A percentile compares a stretch with the other conserved stretches of the same genome.
phyloP scores from a whole-genome alignment of 768 basidiomycete species.

The Lyophyllum semitale region DNA sequence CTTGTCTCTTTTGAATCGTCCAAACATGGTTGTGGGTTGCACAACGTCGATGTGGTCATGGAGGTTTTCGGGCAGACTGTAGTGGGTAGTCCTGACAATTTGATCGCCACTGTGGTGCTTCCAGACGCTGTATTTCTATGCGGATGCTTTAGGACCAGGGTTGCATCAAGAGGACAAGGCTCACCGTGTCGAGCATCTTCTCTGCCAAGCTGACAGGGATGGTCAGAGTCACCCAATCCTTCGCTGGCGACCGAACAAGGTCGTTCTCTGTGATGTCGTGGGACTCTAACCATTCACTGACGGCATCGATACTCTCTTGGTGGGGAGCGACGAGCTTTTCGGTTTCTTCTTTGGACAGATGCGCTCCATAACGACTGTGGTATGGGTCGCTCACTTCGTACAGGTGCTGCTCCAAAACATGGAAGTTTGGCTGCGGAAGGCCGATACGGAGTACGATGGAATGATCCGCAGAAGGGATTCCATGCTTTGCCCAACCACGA shows the following conservation, averaged over 20 bases:
- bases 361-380: slow-evolving; percentile 54
- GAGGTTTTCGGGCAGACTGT: slow-evolving; percentile 63
- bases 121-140: slow-evolving; percentile 66
- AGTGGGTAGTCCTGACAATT: slow-evolving; percentile 66
- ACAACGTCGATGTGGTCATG: slow-evolving; percentile 65
- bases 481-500: slow-evolving; percentile 46
- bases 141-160: background rate
- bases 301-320: slow-evolving; percentile 49
- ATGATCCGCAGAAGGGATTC: slow-evolving; percentile 44
- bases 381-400: slow-evolving; percentile 60
- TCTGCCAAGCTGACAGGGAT: slow-evolving; percentile 64
- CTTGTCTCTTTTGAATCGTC: slow-evolving; percentile 42
- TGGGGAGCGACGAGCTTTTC: slow-evolving; percentile 63
- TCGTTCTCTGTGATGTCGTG: slow-evolving; percentile 54
- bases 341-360: slow-evolving; percentile 67
- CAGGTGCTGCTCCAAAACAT: slow-evolving; percentile 49
- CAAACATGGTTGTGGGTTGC: slow-evolving; percentile 74
- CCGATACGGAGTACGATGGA: slow-evolving; percentile 59
- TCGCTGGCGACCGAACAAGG: slow-evolving; percentile 57
- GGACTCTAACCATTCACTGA: slow-evolving; percentile 62
- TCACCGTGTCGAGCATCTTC: slow-evolving; percentile 70
- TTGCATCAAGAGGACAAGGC: no score
- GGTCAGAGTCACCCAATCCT: slow-evolving; percentile 67
- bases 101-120: slow-evolving; percentile 54
- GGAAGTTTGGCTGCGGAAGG: slow-evolving; percentile 54